Evolutionary conservation across 495 filamentous ascomycete genomes (phyloP).

Genomic region (Podospora anserina): DNA sequence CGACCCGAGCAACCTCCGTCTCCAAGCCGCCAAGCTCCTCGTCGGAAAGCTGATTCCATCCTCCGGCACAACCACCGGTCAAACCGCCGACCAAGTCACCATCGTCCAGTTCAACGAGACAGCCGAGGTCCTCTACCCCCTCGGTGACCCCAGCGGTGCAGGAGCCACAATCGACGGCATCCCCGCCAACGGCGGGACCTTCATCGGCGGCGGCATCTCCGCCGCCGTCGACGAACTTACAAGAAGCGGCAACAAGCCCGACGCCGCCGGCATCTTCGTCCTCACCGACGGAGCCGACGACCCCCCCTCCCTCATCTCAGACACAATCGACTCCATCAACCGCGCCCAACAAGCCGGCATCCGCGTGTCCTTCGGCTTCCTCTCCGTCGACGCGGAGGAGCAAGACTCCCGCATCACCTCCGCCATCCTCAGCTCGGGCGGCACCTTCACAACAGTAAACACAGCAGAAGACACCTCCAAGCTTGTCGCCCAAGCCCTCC

Average conservation of each 20-base stretch:
- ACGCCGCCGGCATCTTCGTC: neutral
- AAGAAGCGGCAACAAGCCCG: neutral
- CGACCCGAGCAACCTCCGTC: constrained; percentile 7
- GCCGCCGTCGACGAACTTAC: constrained; percentile 8
- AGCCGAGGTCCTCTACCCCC: constrained; percentile 4
- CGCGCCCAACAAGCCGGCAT: constrained; percentile 1
- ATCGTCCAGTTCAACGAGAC: constrained; percentile 7
- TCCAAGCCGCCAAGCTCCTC: constrained; percentile 4
- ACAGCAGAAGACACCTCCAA: neutral
- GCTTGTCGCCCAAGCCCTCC: constrained; percentile 4
- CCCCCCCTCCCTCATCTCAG: neutral
- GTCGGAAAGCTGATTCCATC: constrained; percentile 6
- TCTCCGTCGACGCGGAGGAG: neutral
- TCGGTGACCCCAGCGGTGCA: constrained; percentile 3
- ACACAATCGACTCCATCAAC: constrained; percentile 1
- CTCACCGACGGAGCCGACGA: constrained; percentile 3
- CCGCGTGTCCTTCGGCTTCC: constrained; percentile 8
- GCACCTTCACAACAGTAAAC: constrained; percentile 3
- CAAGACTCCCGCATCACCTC: constrained; percentile 1
- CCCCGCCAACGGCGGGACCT: constrained; percentile 1
- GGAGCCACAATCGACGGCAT: neutral
- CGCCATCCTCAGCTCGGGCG: constrained; percentile 4
- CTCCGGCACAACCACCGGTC: neutral
- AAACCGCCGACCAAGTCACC: constrained; percentile 1
- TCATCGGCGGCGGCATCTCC: constrained; percentile 1